phyloP scores from a whole-genome alignment of 2,329 filamentous ascomycete species.

The Rhynchosporium graminicola region DNA sequence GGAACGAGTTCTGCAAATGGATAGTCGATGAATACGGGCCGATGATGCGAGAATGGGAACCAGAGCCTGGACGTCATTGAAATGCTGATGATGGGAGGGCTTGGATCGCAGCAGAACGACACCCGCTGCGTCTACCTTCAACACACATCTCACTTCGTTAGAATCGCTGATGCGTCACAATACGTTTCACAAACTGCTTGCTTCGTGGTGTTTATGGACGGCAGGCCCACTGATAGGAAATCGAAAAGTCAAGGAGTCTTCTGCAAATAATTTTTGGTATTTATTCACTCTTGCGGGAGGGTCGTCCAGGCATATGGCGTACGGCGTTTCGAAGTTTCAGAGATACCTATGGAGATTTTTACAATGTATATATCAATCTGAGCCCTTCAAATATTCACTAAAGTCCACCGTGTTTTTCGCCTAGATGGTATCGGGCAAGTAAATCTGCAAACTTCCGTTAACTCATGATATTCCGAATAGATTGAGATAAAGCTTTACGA shows the following conservation, averaged over 20 bases:
- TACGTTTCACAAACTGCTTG: background rate
- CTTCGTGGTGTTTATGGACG: background rate
- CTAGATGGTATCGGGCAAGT: background rate
- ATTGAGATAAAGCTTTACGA: too few relatives aligned
- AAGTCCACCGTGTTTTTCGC: background rate
- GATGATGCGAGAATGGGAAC: constrained; percentile 26
- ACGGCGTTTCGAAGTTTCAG: constrained; percentile 4
- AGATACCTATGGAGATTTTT: constrained; percentile 5
- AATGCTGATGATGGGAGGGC: background rate
- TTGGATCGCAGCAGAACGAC: background rate
- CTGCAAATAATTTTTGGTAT: background rate
- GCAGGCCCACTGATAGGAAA: background rate
- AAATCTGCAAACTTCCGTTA: too few relatives aligned
- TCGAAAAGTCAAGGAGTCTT: background rate
- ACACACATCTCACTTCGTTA: background rate
- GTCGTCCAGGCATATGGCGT: constrained; percentile 1
- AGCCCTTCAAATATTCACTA: background rate
- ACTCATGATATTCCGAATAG: too few relatives aligned
- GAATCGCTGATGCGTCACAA: background rate
- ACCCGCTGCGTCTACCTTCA: background rate
- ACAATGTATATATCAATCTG: constrained; percentile 2
- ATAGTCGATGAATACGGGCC: constrained; percentile 48
- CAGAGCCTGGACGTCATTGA: constrained; percentile 28
- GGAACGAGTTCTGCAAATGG: constrained; percentile 58
- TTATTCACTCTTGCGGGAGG: background rate